Base-by-base conservation (phyloP, 2,329 filamentous ascomycete genomes). In the Beauveria sp. region DNA sequence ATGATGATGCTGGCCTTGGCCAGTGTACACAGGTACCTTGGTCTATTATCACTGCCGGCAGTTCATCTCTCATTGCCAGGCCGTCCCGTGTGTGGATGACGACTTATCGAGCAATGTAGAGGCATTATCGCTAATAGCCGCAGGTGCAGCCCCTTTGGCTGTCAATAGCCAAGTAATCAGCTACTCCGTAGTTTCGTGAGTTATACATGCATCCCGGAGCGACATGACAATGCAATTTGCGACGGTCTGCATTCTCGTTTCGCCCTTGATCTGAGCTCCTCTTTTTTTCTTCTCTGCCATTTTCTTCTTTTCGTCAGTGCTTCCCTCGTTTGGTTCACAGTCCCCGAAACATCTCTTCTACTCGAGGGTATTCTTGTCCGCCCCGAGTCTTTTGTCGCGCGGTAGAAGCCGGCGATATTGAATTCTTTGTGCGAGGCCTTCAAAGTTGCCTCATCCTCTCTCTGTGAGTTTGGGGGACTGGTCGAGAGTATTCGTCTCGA, bases 161-260 rank as follows among this genome's bases (percentile, higher is more conserved):
- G 14, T 24, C 55, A 28, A 50, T 41, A 50, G 43, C 22, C 22
- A 24, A 24, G 22, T 24, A 24, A 24, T 24, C 22, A 24, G 22
- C 22, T 24, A 24, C 22, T 24, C 22, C 22, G 22, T 24, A n/a
- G 30, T 34, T 34, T 34, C 28, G 26, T 56, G 30, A 34, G 30
- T 46, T 55, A 24, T 55, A 46, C 53, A 46, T 20, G 26, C n/a
- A 34, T 55, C 53, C 53, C 10, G n/a, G 53, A 48, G 30, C 44
- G 46, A 37, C 55, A 52, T 59, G 40, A 52, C 9, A 44, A 37
- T 51, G 47, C 41, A 59, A 59, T 53, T 59, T 59, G 57, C 57
- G 57, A 53, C 20, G 40, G 50, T 54, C 50, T 47, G 16, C 28
- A 28, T 53, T 54, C 40, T 30, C 50, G 57, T 54, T 54, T 59